Conservation (phyloP, 1,284 basidiomycete genomes). For the Cerioporus squamosus region DNA sequence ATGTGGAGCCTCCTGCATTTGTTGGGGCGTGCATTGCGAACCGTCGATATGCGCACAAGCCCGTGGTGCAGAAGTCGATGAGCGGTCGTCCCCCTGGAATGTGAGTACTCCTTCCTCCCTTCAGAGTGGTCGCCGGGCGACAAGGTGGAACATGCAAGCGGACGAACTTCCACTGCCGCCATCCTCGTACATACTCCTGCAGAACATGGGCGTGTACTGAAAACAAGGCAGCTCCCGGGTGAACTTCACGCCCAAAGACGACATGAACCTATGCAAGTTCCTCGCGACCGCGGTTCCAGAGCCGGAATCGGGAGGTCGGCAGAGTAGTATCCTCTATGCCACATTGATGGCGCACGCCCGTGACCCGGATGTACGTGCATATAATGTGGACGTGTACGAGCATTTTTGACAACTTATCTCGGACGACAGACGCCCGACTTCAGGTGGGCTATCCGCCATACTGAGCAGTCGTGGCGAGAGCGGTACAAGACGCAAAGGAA, state of each 20-base stretch:
- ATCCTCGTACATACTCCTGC: too few species aligned
- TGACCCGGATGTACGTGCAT: too few species aligned
- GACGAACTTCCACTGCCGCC: too few species aligned
- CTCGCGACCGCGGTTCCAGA: conserved; percentile 74
- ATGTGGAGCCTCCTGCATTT: conserved; percentile 20
- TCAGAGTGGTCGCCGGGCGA: too few species aligned
- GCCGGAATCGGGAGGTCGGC: conserved; percentile 67
- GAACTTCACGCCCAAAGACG: conserved; percentile 70
- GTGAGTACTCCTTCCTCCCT: background rate
- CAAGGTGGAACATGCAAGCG: too few species aligned
- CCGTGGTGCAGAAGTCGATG: conserved; percentile 10
- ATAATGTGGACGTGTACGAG: too few species aligned
- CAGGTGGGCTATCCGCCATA: conserved; percentile 70
- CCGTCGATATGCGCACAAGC: conserved; percentile 16
- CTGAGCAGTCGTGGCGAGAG: conserved; percentile 79
- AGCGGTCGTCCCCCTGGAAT: conserved; percentile 11
- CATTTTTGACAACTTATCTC: background rate
- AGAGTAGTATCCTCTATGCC: conserved; percentile 68
- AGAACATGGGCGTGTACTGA: conserved; percentile 37
- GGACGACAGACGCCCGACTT: conserved; percentile 1
- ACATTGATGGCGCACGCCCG: too few species aligned
- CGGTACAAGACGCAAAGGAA: conserved; percentile 73
- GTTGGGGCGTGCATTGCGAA: conserved; percentile 25
- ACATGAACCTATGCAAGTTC: conserved; percentile 66
- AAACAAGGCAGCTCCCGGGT: conserved; percentile 41